A percentile compares a stretch with the other conserved stretches of the same genome.
Evolutionary conservation across 805 yeast genomes (phyloP).

Genomic region (Candida germanica): DNA sequence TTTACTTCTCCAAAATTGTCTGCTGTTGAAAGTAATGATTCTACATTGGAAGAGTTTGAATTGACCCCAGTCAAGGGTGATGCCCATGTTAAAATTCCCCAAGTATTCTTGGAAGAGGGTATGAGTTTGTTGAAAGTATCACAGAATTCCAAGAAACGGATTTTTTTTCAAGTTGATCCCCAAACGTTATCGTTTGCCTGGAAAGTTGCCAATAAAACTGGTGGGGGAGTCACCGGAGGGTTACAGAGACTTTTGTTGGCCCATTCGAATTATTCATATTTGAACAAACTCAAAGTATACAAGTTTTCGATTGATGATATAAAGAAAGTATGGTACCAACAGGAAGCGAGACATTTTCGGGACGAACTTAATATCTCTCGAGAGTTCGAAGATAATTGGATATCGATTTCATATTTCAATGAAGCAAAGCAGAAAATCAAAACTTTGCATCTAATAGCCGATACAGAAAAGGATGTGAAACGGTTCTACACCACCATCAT

Average conservation of each 20-base stretch:
- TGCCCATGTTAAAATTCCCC: conserved; percentile 32
- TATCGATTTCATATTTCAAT: conserved; percentile 70
- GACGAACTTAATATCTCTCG: conserved; percentile 77
- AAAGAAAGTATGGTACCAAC: conserved; percentile 56
- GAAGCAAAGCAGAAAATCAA: conserved; percentile 61
- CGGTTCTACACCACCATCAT: conserved; percentile 55
- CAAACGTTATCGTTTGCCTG: conserved; percentile 39
- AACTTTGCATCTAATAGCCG: conserved; percentile 78
- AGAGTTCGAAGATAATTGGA: conserved; percentile 69
- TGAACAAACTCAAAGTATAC: conserved; percentile 3
- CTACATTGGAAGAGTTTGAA: conserved; percentile 2
- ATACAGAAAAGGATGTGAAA: conserved; percentile 53
- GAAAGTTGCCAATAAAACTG: conserved; percentile 11
- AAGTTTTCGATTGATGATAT: conserved; percentile 56
- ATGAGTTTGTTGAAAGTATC: conserved; percentile 66
- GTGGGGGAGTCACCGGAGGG: conserved; percentile 19
- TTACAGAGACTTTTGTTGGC: conserved; percentile 16
- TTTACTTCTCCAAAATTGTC: conserved; percentile 3
- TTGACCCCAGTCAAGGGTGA: background rate
- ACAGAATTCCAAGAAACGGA: conserved; percentile 60
- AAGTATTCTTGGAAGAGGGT: conserved; percentile 53
- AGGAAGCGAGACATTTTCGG: conserved; percentile 77
- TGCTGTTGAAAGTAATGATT: conserved; percentile 1
- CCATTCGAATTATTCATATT: conserved; percentile 7
- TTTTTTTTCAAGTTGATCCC: conserved; percentile 55